Base-by-base conservation (phyloP, 176 grass and related monocot genomes). In the Coix lacrymajobi region DNA sequence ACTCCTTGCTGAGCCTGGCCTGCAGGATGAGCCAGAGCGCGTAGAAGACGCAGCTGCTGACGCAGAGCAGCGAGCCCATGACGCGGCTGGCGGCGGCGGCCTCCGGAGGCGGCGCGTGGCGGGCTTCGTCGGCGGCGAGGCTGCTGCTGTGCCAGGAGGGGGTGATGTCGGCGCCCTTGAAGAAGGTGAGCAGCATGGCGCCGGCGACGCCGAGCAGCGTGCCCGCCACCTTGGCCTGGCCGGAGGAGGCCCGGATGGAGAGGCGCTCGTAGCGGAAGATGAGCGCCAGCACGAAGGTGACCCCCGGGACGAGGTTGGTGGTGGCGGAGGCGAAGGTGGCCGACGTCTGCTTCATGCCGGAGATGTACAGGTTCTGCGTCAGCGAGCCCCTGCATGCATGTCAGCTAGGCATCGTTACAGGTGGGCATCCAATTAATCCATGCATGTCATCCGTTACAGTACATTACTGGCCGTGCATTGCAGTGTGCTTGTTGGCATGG, bases 111-210 rank as follows among this genome's bases (percentile, higher is more conserved):
- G n/a, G n/a, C n/a, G n/a, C n/a, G n/a, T n/a, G n/a, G n/a, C n/a
- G n/a, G n/a, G n/a, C n/a, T n/a, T n/a, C n/a, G n/a, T n/a, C n/a
- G n/a, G n/a, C n/a, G n/a, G n/a, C n/a, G n/a, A n/a, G n/a, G n/a
- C n/a, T n/a, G n/a, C n/a, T n/a, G n/a, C 67, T 91, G 17, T 29
- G 8, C 93, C 96, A 93, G 0, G 89, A 63, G n/a, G 89, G 74
- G 9, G 69, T 85, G 73, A 99, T 61, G 39, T 86, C 85, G 0
- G 80, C 64, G 43, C 96, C 96, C 87, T 92, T 96, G 91, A 90
- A 99, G 37, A 99, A 92, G 48, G 93, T 94, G 43, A 99, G 96
- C 2, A 99, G 79, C 96, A 99, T 94, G 65, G 96, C 96, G 11
- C 96, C 96, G 4, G 85, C 89, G 52, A 99, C 78, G 33, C 96